phyloP scores from a whole-genome alignment of 2,329 filamentous ascomycete species.

The Aquanectria penicillioides region DNA sequence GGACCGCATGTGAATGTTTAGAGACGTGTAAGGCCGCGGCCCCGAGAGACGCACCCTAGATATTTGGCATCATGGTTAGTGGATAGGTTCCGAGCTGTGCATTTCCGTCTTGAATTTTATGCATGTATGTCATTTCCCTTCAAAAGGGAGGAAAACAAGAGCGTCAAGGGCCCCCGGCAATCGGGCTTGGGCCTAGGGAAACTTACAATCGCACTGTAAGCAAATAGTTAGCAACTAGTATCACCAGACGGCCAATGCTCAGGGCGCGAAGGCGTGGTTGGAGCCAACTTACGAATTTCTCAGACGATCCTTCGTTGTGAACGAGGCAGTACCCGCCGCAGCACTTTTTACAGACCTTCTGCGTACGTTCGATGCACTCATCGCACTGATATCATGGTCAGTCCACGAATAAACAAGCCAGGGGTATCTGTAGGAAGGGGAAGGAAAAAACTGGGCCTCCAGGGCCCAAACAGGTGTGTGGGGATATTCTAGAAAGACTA shows the following conservation, averaged over 20 bases:
- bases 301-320: slow-evolving; percentile 84
- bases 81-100: no score
- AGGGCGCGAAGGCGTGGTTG: not conserved
- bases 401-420: slow-evolving; percentile 1
- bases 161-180: no score
- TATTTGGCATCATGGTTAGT: slow-evolving; percentile 28
- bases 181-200: no score
- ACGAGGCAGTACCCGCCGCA: slow-evolving; percentile 83
- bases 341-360: slow-evolving; percentile 77
- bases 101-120: not conserved
- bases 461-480: not conserved
- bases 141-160: no score
- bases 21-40: slow-evolving; percentile 46
- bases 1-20: slow-evolving; percentile 20
- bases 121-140: no score
- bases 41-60: slow-evolving; percentile 47
- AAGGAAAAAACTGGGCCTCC: not conserved
- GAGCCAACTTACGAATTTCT: slow-evolving; percentile 60
- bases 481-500: slow-evolving; percentile 45
- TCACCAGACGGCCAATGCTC: not conserved
- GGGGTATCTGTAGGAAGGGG: not conserved
- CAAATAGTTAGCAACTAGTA: slow-evolving; percentile 43
- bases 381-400: slow-evolving; percentile 66
- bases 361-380: slow-evolving; percentile 76
- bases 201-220: slow-evolving; percentile 59